phyloP scores from a whole-genome alignment of 2,329 filamentous ascomycete species.

The Pyricularia pennisetigena region DNA sequence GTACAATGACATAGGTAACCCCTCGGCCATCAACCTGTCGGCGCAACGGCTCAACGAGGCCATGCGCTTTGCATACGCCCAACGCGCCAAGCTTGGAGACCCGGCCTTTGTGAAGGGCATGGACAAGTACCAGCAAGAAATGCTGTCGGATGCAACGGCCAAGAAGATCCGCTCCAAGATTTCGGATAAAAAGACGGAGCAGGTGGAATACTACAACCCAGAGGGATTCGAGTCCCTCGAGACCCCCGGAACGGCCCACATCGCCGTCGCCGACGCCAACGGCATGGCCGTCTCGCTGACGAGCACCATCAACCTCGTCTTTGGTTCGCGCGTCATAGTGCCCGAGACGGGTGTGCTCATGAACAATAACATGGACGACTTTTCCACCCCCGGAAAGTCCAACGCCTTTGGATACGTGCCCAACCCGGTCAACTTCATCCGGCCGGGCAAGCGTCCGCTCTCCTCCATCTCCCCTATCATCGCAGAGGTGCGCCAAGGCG shows the following conservation, averaged over 20 bases:
- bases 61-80: slow-evolving; percentile 71
- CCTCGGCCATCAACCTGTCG: slow-evolving; percentile 44
- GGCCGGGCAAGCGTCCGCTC: slow-evolving; percentile 67
- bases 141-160: slow-evolving; percentile 53
- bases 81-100: slow-evolving; percentile 65
- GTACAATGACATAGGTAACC: slow-evolving; percentile 42
- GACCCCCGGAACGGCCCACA: slow-evolving; percentile 60
- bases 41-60: slow-evolving; percentile 78
- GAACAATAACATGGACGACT: slow-evolving; percentile 58
- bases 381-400: slow-evolving; percentile 60
- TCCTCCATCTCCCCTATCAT: slow-evolving; percentile 63
- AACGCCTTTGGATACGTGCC: slow-evolving; percentile 75
- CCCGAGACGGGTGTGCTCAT: slow-evolving; percentile 77
- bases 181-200: slow-evolving; percentile 26
- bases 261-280: slow-evolving; percentile 56
- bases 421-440: slow-evolving; percentile 63
- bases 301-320: slow-evolving; percentile 72
- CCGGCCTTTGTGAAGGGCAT: slow-evolving; percentile 57
- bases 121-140: slow-evolving; percentile 44
- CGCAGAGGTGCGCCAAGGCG: slow-evolving; percentile 33
- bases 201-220: slow-evolving; percentile 33
- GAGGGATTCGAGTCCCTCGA: slow-evolving; percentile 33
- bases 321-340: slow-evolving; percentile 65
- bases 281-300: slow-evolving; percentile 70
- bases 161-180: slow-evolving; percentile 40